phyloP scores from a whole-genome alignment of 495 filamentous ascomycete genomes.

The Immersiella caudata region DNA sequence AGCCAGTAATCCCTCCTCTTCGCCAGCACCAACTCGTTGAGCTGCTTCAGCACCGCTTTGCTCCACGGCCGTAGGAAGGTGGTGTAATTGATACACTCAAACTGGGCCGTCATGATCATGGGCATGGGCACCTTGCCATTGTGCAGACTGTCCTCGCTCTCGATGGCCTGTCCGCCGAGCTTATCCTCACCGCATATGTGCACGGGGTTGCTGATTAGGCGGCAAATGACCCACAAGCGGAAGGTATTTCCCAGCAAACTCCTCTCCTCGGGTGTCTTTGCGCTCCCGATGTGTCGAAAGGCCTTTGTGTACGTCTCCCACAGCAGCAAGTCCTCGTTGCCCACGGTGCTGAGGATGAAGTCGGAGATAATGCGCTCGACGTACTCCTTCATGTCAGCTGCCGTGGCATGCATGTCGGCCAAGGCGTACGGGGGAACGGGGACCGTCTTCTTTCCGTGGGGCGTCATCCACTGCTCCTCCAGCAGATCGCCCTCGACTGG shows the following conservation, averaged over 20 bases:
- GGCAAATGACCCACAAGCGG: conserved; percentile 33
- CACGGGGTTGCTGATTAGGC: conserved; percentile 32
- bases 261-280: conserved; percentile 30
- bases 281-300: conserved; percentile 27
- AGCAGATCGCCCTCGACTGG: conserved; percentile 31
- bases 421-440: conserved; percentile 28
- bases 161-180: conserved; percentile 25
- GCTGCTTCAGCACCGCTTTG: conserved; percentile 34
- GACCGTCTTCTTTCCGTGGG: conserved; percentile 17
- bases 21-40: conserved; percentile 33
- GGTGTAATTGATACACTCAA: conserved; percentile 36
- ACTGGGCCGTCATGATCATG: conserved; percentile 34
- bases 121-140: conserved; percentile 29
- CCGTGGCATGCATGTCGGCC: conserved; percentile 30
- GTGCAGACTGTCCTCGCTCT: conserved; percentile 21
- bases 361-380: conserved; percentile 26
- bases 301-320: conserved; percentile 33
- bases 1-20: conserved; percentile 37
- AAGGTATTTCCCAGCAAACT: conserved; percentile 31
- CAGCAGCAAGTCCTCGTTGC: conserved; percentile 25
- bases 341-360: conserved; percentile 24
- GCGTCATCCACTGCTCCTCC: conserved; percentile 30
- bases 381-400: conserved; percentile 28
- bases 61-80: conserved; percentile 31
- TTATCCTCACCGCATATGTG: conserved; percentile 31